Evolutionary conservation across 1,284 basidiomycete genomes (phyloP), one percentile per base, ranked within the genome.

Genomic region (Ganoderma meredithae): DNA sequence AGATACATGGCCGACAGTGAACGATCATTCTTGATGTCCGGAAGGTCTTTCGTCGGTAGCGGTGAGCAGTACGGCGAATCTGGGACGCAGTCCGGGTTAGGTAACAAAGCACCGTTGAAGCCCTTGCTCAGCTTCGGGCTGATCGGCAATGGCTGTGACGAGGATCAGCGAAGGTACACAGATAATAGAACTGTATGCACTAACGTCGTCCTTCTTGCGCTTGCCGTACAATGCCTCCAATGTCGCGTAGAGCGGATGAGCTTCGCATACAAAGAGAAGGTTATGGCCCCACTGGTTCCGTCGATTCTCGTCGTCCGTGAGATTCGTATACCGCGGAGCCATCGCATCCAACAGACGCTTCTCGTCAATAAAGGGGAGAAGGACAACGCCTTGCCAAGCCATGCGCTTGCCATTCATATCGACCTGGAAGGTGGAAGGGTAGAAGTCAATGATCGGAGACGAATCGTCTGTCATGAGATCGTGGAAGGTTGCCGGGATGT

Each of bases 381-480:
- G 84, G 0, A 97, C 97, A 59, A 99, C 96, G 67, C 98, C 98
- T 81, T 99, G 98, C 98, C 98, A 99, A 1, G 94, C 87, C 97
- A 99, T 99, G 82, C 95, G 96, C 83, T 99, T 99, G 71, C 98
- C 98, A 78, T 99, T 99, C 98, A 99, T 99, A 80, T 99, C 98
- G 76, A 99, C 93, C 74, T 97, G 89, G 79, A 99, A 99, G 22
- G 93, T 90, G 6, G 85, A 77, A 0, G 98, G 98, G 80, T 99
- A 99, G 82, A 99, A 99, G 78, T 99, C 98, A 72, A 96, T 90
- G 79, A 99, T 98, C 2, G 96, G 95, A 0, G 97, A 99, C 49
- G 93, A 89, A 62, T 91, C 86, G 3, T 94, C 88, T 5, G 86
- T 90, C 98, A 99, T 99, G 55, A 99, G 87, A 7, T 84, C 79